These are phyloP conservation scores for Nakataea oryzae DNA, from an alignment of 2,329 filamentous ascomycete genomes.

Conservation along the genomic window DNA sequence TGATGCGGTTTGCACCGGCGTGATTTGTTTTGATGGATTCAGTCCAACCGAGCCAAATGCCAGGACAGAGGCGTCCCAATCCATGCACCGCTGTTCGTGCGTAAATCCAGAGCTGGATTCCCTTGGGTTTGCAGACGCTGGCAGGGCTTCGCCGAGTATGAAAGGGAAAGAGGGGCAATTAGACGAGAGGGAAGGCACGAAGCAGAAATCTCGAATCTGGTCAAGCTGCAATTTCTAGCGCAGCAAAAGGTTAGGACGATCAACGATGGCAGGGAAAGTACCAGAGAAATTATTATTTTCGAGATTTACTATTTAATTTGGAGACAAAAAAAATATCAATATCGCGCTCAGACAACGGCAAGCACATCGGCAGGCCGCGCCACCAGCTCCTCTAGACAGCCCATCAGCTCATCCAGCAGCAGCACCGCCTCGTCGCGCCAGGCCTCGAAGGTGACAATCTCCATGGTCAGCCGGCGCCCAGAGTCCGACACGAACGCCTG, in stretches of 20 bases:
- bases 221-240: no score
- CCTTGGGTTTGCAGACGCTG: no score
- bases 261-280: no score
- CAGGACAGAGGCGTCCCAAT: no score
- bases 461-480: slow-evolving; percentile 40
- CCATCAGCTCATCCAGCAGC: slow-evolving; percentile 38
- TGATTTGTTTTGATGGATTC: background rate
- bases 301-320: background rate
- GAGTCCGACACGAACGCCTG: slow-evolving; percentile 46
- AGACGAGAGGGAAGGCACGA: background rate
- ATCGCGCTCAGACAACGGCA: background rate
- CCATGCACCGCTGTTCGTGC: no score
- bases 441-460: slow-evolving; percentile 49
- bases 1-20: no score
- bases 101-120: background rate
- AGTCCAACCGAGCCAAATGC: background rate
- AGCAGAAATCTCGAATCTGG: no score
- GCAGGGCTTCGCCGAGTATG: no score
- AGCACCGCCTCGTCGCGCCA: slow-evolving; percentile 40
- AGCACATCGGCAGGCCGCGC: slow-evolving; percentile 16
- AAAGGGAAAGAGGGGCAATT: no score
- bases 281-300: no score
- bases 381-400: slow-evolving; percentile 28
- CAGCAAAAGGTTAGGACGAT: no score
- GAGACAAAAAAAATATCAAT: background rate